Base-by-base conservation (phyloP, 2,329 filamentous ascomycete species). In the Exophiala aquamarina region DNA sequence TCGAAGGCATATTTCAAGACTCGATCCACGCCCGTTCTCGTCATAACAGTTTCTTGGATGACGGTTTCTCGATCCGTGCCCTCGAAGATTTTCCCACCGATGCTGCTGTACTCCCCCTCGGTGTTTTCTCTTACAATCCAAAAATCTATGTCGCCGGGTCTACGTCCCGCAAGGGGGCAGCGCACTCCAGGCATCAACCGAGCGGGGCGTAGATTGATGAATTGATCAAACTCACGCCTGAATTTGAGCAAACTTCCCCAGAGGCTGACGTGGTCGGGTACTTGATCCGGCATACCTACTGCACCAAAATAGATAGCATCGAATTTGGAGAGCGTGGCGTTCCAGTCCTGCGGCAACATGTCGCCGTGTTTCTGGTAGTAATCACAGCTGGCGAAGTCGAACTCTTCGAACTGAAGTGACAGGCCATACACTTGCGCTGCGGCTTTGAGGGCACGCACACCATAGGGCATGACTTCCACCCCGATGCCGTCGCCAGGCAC, bases 21-120 rank as follows among this genome's bases (percentile, higher is more conserved):
- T 62, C 93, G 87, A 83, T 98, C 93, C 60, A 84, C 90, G 57
- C 93, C 93, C 69, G 92, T 86, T 57, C 83, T 79, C 62, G 89
- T 95, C 74, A 95, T 95, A 44, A 98, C 93, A 61, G 93, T 94
- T 63, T 97, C 91, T 18, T 97, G 89, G 21, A 97, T 92, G 49
- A 95, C 83, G 75, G 96, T 92, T 81, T 98, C 93, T 13, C 55
- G 38, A n/a, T 53, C 50, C 9, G 55, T 57, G n/a, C 55, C 55
- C 21, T 53, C 50, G 39, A 57, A 57, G 37, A 57, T 57, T 31
- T 41, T 55, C 2, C 55, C 55, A 1, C 55, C 55, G 63, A 98
- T 97, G 56, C 92, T 92, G 35, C 89, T 95, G 83, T 98, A 98
- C 79, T 97, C 92, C 71, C 92, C 92, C 82, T 97, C 93, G 60